Percentiles rank a stretch among this genome's conserved stretches.
These are phyloP conservation scores for Aspergillus sp. DNA, from an alignment of 2,329 filamentous ascomycete genomes.

Conservation along the genomic window DNA sequence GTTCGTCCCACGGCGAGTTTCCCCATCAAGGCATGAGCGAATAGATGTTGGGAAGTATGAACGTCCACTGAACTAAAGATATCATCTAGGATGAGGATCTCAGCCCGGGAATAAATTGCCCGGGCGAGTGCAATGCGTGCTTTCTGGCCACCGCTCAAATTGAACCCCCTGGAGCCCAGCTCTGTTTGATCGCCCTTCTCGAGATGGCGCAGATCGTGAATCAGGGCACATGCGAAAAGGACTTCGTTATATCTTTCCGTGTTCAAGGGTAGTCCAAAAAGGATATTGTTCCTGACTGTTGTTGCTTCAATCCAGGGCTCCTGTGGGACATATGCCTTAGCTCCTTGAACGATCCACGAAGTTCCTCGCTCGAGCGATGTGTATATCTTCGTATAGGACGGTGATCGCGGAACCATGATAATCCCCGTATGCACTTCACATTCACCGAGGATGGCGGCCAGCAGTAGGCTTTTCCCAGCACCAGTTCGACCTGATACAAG, in stretches of 20 bases:
- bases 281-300: constrained; percentile 70
- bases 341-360: constrained; percentile 64
- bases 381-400: constrained; percentile 41
- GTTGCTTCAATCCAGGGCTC: constrained; percentile 80
- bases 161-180: constrained; percentile 77
- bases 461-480: constrained; percentile 71
- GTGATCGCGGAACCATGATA: constrained; percentile 48
- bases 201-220: constrained; percentile 70
- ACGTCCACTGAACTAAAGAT: constrained; percentile 78
- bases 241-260: constrained; percentile 65
- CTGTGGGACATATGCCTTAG: constrained; percentile 70
- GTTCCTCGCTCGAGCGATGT: constrained; percentile 54
- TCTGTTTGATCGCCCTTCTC: constrained; percentile 71
- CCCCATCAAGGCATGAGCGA: constrained; percentile 69
- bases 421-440: constrained; percentile 65
- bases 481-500: constrained; percentile 76
- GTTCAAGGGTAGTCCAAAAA: constrained; percentile 68
- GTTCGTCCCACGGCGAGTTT: constrained; percentile 66
- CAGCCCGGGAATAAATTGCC: constrained; percentile 72
- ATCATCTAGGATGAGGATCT: constrained; percentile 73
- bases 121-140: constrained; percentile 75
- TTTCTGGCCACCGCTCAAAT: constrained; percentile 76
- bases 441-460: constrained; percentile 73
- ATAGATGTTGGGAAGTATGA: constrained; percentile 72
- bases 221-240: constrained; percentile 66